These are phyloP conservation scores for Myxozyma kluyveri DNA, from an alignment of 805 yeast species.

Conservation along the genomic window DNA sequence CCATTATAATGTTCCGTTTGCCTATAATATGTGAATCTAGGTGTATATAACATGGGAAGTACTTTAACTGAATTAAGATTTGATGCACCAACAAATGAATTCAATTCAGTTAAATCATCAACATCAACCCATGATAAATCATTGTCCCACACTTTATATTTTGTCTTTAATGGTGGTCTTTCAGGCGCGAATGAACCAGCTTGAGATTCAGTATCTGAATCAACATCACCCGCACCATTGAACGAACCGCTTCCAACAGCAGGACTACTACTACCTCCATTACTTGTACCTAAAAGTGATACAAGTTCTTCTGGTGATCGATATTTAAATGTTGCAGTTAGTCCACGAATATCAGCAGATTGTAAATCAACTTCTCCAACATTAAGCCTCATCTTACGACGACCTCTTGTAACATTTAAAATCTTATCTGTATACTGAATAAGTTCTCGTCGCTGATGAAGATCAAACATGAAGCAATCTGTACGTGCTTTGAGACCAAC, in stretches of 20 bases:
- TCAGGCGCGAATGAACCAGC: constrained; percentile 28
- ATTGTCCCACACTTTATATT: constrained; percentile 36
- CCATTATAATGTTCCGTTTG: constrained; percentile 49
- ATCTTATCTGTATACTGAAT: constrained; percentile 19
- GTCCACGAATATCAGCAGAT: constrained; percentile 64
- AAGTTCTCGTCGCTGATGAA: constrained; percentile 55
- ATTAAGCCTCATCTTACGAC: constrained; percentile 57
- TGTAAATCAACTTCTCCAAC: constrained; percentile 68
- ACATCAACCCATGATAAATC: constrained; percentile 63
- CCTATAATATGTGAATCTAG: constrained; percentile 66
- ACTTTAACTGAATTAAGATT: constrained; percentile 46
- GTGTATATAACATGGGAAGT: constrained; percentile 63
- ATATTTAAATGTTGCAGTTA: constrained; percentile 64
- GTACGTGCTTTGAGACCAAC: constrained; percentile 71
- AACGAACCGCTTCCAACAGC: neutral
- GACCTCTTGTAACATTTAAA: constrained; percentile 12
- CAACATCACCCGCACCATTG: constrained; percentile 21
- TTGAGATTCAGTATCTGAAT: constrained; percentile 19
- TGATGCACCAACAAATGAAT: constrained; percentile 28
- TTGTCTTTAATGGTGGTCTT: constrained; percentile 31
- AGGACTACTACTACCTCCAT: neutral
- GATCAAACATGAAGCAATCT: constrained; percentile 56
- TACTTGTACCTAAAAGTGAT: constrained; percentile 25
- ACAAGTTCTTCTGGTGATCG: constrained; percentile 45
- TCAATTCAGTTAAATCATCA: constrained; percentile 74